A percentile compares a stretch with the other conserved stretches of the same genome.
Conservation (phyloP, 345 rosid species). For the Populus simonii region DNA sequence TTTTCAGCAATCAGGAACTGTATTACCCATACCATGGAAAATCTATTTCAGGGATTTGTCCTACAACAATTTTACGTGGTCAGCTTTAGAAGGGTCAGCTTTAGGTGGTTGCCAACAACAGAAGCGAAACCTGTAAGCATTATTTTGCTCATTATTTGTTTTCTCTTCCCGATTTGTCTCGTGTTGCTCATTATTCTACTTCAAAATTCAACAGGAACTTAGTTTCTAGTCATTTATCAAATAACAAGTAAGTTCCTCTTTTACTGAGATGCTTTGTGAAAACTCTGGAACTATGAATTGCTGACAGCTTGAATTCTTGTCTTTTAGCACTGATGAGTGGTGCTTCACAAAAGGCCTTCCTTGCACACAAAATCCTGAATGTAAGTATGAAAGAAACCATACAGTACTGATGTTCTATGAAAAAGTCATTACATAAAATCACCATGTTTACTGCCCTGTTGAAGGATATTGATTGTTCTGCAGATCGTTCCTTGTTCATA, state of each 20-base stretch:
- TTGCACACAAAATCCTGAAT: conserved; percentile 33
- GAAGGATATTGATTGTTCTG: conserved; percentile 4
- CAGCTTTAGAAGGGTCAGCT: conserved; percentile 10
- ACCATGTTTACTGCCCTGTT: neutral
- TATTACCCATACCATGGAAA: neutral
- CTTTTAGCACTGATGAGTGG: conserved; percentile 18
- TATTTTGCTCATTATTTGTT: neutral
- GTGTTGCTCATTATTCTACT: conserved; percentile 10
- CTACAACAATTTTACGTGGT: conserved; percentile 67
- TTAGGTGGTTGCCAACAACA: conserved; percentile 34
- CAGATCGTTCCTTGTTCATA: conserved; percentile 68
- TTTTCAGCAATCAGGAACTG: neutral
- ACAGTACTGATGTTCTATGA: neutral
- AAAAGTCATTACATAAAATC: neutral
- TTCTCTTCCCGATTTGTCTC: neutral
- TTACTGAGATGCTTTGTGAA: neutral
- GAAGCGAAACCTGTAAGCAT: conserved; percentile 35
- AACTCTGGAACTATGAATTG: neutral
- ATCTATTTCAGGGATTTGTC: conserved; percentile 66
- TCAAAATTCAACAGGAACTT: conserved; percentile 50
- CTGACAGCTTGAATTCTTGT: neutral
- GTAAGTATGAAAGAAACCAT: conserved; percentile 38
- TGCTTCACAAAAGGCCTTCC: conserved; percentile 71
- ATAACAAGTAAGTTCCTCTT: conserved; percentile 52
- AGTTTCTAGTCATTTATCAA: conserved; percentile 49